Percentiles rank a stretch among this genome's conserved stretches.
Conservation (phyloP, 306 rosid genomes). For the Pueraria montana region DNA sequence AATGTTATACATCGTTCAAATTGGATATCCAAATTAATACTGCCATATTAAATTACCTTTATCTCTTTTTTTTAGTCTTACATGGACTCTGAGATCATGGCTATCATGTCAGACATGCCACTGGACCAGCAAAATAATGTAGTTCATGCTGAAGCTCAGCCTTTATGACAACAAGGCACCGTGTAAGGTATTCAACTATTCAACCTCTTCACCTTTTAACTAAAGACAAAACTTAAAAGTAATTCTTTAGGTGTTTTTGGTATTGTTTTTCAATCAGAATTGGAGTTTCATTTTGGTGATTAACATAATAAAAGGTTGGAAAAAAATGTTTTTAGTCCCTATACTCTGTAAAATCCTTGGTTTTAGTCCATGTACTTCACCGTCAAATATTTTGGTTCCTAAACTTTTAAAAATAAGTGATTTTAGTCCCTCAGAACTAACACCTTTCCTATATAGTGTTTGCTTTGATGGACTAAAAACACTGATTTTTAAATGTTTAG, state of each 20-base stretch:
- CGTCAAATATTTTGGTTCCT: too few relatives aligned
- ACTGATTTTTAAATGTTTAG: too few relatives aligned
- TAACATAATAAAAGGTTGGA: not conserved
- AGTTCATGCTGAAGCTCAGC: slow-evolving; percentile 69
- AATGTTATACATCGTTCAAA: not conserved
- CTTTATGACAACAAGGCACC: slow-evolving; percentile 63
- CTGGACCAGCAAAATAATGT: slow-evolving; percentile 72
- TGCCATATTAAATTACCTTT: not conserved
- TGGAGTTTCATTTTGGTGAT: not conserved
- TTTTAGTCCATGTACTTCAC: too few relatives aligned
- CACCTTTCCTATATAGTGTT: too few relatives aligned
- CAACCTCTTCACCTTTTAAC: slow-evolving; percentile 23
- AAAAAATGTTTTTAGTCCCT: too few relatives aligned
- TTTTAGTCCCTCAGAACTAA: too few relatives aligned
- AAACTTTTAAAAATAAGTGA: too few relatives aligned
- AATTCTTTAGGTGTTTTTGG: not conserved
- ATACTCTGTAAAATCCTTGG: too few relatives aligned
- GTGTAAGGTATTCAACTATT: slow-evolving; percentile 59
- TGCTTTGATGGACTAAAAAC: too few relatives aligned
- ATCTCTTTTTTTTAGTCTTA: slow-evolving; percentile 64
- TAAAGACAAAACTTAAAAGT: not conserved
- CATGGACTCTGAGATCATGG: slow-evolving; percentile 98
- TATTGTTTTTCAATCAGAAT: not conserved
- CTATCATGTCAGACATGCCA: slow-evolving; percentile 99
- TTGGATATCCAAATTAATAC: slow-evolving; percentile 31